Evolutionary conservation across 805 yeast species (phyloP).

Genomic region (fission yeast (Schizosaccharomyces pombe)): DNA sequence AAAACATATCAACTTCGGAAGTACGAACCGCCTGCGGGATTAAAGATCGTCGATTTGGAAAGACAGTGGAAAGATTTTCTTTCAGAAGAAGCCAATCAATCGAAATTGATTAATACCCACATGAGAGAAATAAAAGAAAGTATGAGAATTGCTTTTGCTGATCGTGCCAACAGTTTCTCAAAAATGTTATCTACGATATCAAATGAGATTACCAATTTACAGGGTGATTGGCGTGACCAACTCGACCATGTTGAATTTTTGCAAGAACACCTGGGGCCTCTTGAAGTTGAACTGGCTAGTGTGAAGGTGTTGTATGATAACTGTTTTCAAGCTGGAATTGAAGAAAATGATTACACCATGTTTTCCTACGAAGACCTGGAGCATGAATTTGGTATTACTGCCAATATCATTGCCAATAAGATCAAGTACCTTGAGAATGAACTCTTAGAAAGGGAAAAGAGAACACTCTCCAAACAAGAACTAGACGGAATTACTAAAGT

Average conservation of each 20-base stretch:
- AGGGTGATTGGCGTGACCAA: conserved; percentile 20
- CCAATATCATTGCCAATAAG: conserved; percentile 19
- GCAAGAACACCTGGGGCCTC: conserved; percentile 17
- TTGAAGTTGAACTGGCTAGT: conserved; percentile 14
- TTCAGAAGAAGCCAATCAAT: conserved; percentile 15
- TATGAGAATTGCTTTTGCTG: conserved; percentile 16
- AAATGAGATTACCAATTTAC: conserved; percentile 9
- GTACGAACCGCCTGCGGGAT: conserved; percentile 17
- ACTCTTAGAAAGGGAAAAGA: conserved; percentile 17
- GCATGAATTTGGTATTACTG: conserved; percentile 19
- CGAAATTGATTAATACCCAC: conserved; percentile 14
- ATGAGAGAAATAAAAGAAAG: conserved; percentile 14
- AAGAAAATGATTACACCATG: conserved; percentile 18
- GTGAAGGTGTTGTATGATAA: conserved; percentile 13
- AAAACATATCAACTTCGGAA: conserved; percentile 17
- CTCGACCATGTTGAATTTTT: conserved; percentile 17
- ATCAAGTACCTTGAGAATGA: conserved; percentile 23
- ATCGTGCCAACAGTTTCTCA: conserved; percentile 16
- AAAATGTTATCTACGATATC: conserved; percentile 13
- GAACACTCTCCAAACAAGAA: conserved; percentile 18
- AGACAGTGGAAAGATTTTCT: conserved; percentile 16
- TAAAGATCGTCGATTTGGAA: conserved; percentile 15
- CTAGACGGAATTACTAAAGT: conserved; percentile 23
- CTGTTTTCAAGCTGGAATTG: conserved; percentile 18
- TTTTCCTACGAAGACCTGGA: conserved; percentile 19